Conservation (phyloP, 345 rosid genomes). For the Xanthoceras sorbifolium region DNA sequence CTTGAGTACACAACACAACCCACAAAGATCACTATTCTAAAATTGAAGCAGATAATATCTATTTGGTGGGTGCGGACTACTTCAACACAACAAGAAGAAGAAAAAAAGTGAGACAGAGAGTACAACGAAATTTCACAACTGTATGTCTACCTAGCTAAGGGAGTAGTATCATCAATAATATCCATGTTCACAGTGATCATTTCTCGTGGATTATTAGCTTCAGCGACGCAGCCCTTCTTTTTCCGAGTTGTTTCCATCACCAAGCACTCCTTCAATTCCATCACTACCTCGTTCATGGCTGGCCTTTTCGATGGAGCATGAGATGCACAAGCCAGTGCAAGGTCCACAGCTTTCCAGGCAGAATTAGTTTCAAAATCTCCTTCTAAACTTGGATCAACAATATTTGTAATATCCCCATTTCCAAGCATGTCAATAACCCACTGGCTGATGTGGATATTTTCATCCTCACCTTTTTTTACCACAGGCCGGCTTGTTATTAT, state of each 20-base stretch:
- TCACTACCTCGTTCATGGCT: slow-evolving; percentile 36
- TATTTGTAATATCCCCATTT: slow-evolving; percentile 41
- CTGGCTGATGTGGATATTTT: slow-evolving; percentile 28
- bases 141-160: neutral
- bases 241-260: neutral
- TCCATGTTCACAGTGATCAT: neutral
- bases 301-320: slow-evolving; percentile 34
- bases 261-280: slow-evolving; percentile 31
- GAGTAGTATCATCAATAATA: neutral
- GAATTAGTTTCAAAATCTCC: slow-evolving; percentile 38
- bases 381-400: slow-evolving; percentile 42
- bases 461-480: slow-evolving; percentile 7
- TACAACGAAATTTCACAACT: too few species aligned
- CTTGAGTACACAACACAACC: too few species aligned
- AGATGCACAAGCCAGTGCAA: slow-evolving; percentile 44
- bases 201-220: neutral
- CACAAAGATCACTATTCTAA: too few species aligned
- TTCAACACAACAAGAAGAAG: too few species aligned
- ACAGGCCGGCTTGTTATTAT: slow-evolving; percentile 38
- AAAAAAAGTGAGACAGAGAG: too few species aligned
- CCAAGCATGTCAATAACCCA: slow-evolving; percentile 38
- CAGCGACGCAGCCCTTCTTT: neutral
- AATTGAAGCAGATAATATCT: too few species aligned
- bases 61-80: too few species aligned
- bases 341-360: slow-evolving; percentile 44